Base-by-base conservation (phyloP, 2,329 filamentous ascomycete species). In the Sclerotinia borealis region DNA sequence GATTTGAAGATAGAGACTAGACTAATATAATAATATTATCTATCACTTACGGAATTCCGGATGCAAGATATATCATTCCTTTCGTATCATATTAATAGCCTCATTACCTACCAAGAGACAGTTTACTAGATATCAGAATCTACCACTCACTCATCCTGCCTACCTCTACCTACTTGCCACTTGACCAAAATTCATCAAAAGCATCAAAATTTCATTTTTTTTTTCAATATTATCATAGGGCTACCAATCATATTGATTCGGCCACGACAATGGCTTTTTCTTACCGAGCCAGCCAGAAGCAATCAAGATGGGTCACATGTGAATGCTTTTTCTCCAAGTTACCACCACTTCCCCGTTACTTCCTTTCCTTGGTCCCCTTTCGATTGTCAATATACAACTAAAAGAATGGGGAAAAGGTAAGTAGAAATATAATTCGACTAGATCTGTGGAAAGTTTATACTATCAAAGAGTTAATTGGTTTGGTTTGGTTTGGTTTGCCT, bases 241-340 rank as follows among this genome's bases (percentile, higher is more conserved):
- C 39, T 2, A 55, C 52, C 8, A 25, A 17, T 31, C 19, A 11
- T 2, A 31, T 36, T 31, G 4, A 43, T 37, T 29, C 52, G 11
- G 19, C 22, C 52, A 43, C 52, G 36, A 55, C 5, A 9, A 55
- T 41, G 36, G 27, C 19, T 41, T 41, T 39, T 29, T 4, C 25
- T 55, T 55, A 22, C 52, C 52, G 52, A 55, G n/a, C 50, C 52
- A 43, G 52, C 52, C 52, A 55, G 27, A 55, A 55, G 37, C 52
- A 31, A 31, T 11, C 52, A 55, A 43, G 52, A 43, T 55, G 52
- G 52, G 52, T 55, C 52, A 55, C 52, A 55, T 55, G 52, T 43
- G 52, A 55, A 55, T 43, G 37, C 25, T 41, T 55, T 55, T 55
- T 22, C 52, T 15, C 41, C 22, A 25, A 55, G 2, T n/a, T 19